A percentile compares a stretch with the other conserved stretches of the same genome.
Evolutionary conservation across 495 filamentous ascomycete species (phyloP).

Genomic region (Penicillium tannophilum): DNA sequence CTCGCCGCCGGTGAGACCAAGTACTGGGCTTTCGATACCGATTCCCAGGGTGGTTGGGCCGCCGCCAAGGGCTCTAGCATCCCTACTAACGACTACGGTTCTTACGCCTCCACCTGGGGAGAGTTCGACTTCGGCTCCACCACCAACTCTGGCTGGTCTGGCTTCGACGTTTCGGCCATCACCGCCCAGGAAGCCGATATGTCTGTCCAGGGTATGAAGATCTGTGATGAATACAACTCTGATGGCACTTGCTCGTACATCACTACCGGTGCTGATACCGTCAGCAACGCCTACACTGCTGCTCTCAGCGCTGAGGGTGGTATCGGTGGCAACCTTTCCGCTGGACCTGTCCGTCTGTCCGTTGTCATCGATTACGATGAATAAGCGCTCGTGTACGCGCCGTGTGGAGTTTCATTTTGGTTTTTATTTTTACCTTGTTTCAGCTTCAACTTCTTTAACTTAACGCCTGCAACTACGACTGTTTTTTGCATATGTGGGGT

Average conservation of each 20-base stretch:
- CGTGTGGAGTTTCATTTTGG: constrained; percentile 4
- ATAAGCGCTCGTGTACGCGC: constrained; percentile 14
- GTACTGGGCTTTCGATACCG: constrained; percentile 49
- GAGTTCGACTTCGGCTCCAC: constrained; percentile 44
- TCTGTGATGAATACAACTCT: constrained; percentile 26
- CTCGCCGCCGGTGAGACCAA: constrained; percentile 43
- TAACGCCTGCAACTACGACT: constrained; percentile 7
- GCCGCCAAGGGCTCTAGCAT: constrained; percentile 34
- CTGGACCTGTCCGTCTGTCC: constrained; percentile 32
- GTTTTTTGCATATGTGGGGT: constrained; percentile 5
- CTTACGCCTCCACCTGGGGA: constrained; percentile 46
- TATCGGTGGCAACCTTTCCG: constrained; percentile 41
- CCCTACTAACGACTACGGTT: constrained; percentile 34
- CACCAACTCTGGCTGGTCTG: constrained; percentile 42
- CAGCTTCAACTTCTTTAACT: constrained; percentile 4
- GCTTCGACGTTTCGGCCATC: constrained; percentile 46
- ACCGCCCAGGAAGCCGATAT: constrained; percentile 36
- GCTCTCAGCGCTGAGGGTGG: constrained; percentile 29
- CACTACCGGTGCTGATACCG: constrained; percentile 22
- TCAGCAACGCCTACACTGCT: constrained; percentile 39
- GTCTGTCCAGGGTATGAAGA: constrained; percentile 39
- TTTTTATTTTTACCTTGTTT: constrained; percentile 4
- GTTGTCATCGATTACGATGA: constrained; percentile 33
- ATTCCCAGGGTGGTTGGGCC: constrained; percentile 45
- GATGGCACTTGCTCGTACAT: constrained; percentile 36